Percentiles rank a stretch among this genome's conserved stretches.
These are phyloP conservation scores for Candida sojae DNA, from an alignment of 1,139 yeast species.

Conservation along the genomic window DNA sequence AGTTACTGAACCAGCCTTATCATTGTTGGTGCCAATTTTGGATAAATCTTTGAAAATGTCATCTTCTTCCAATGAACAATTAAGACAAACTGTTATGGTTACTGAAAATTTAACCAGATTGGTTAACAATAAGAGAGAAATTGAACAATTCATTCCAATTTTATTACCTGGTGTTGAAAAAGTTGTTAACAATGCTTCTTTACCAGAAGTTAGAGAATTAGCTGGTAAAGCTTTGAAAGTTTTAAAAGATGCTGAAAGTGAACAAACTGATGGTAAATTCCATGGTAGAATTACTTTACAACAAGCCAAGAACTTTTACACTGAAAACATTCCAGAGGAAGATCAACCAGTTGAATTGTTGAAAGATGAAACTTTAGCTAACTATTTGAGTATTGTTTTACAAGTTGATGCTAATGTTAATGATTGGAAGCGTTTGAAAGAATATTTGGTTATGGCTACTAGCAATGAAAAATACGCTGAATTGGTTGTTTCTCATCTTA, in stretches of 20 bases:
- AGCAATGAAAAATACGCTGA: conserved; percentile 36
- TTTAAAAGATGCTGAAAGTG: conserved; percentile 76
- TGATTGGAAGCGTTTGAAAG: conserved; percentile 79
- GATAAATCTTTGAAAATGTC: conserved; percentile 88
- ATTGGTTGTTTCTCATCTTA: conserved; percentile 53
- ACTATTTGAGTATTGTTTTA: conserved; percentile 58
- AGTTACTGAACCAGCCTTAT: conserved; percentile 93
- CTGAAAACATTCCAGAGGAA: conserved; percentile 34
- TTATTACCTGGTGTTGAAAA: conserved; percentile 88
- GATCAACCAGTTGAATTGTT: conserved; percentile 18
- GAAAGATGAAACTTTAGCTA: conserved; percentile 21
- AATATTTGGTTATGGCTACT: conserved; percentile 40
- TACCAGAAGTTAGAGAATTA: conserved; percentile 94
- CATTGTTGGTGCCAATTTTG: conserved; percentile 88
- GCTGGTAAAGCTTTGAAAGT: conserved; percentile 85
- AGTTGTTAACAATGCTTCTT: conserved; percentile 85
- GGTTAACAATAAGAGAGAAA: conserved; percentile 91
- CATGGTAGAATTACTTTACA: conserved; percentile 69
- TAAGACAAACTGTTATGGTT: conserved; percentile 95
- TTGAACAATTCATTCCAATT: conserved; percentile 82
- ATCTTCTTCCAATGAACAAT: conserved; percentile 90
- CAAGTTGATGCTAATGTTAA: conserved; percentile 82
- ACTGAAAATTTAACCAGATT: conserved; percentile 94
- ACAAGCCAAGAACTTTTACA: conserved; percentile 52
- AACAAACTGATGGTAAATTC: conserved; percentile 65